Conservation (phyloP, 1,284 basidiomycete species). For the Pyrrhoderma lamaoense region DNA sequence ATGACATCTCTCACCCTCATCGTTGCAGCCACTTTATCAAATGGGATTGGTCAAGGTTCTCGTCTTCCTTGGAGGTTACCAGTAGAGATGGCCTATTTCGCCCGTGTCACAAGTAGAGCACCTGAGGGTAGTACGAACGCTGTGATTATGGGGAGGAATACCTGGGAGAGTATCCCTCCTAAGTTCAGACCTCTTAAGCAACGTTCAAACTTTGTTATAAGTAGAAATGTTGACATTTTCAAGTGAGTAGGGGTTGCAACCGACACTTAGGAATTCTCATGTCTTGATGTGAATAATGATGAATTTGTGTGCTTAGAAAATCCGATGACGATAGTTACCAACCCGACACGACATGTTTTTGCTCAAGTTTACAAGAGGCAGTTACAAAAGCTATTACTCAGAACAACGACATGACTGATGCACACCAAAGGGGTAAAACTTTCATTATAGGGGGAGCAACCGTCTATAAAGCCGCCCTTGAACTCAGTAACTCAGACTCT, state of each 20-base stretch:
- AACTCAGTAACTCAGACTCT: not conserved
- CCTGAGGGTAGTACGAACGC: slow-evolving; percentile 59
- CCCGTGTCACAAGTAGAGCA: slow-evolving; percentile 62
- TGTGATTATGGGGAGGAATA: slow-evolving; percentile 94
- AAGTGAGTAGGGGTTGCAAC: slow-evolving; percentile 44
- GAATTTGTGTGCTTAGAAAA: too few species aligned
- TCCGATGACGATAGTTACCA: not conserved
- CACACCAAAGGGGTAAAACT: slow-evolving; percentile 34
- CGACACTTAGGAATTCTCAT: not conserved
- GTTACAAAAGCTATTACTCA: slow-evolving; percentile 16
- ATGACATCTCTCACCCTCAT: slow-evolving; percentile 64
- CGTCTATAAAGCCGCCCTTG: slow-evolving; percentile 48
- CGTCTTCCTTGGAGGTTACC: slow-evolving; percentile 87
- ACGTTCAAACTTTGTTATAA: slow-evolving; percentile 80
- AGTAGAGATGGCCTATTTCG: slow-evolving; percentile 92
- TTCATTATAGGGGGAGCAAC: slow-evolving; percentile 92
- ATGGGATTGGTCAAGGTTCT: slow-evolving; percentile 80
- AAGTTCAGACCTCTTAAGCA: slow-evolving; percentile 79
- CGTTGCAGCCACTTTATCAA: slow-evolving; percentile 82
- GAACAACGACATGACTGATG: not conserved
- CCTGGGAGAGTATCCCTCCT: slow-evolving; percentile 95
- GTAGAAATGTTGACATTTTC: slow-evolving; percentile 52
- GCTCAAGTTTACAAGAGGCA: slow-evolving; percentile 15
- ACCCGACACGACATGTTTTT: slow-evolving; percentile 10
- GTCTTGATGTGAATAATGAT: too few species aligned